Conservation (phyloP, 2,329 filamentous ascomycete genomes). For the Trichoderma semiorbis region DNA sequence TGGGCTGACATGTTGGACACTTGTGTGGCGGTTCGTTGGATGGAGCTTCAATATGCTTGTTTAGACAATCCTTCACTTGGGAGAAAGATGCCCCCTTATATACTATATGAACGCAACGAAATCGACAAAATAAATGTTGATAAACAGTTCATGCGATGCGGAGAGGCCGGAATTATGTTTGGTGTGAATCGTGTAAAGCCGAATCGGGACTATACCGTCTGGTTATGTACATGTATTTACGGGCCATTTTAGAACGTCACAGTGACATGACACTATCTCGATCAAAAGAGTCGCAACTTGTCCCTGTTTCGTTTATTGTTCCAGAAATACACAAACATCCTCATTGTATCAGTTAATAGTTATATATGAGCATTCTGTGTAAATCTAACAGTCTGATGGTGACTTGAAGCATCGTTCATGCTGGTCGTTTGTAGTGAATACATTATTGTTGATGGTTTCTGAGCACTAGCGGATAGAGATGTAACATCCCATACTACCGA, state of each 20-base stretch:
- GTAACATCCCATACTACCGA: neutral
- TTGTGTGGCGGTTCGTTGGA: neutral
- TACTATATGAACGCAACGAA: neutral
- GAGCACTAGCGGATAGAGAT: neutral
- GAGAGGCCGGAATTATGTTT: neutral
- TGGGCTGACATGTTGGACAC: neutral
- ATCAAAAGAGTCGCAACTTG: neutral
- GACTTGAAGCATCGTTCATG: neutral
- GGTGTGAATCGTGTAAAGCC: neutral
- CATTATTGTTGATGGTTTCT: neutral
- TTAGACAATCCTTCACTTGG: neutral
- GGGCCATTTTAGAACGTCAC: neutral
- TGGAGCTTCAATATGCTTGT: neutral
- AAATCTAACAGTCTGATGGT: neutral
- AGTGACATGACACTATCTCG: neutral
- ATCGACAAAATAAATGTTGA: neutral
- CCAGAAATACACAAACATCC: accelerated
- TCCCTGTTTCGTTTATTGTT: accelerated
- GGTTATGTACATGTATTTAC: neutral
- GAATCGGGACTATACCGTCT: neutral
- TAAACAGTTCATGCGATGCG: too few relatives aligned
- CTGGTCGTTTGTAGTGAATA: neutral
- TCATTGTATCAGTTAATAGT: neutral
- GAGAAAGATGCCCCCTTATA: neutral
- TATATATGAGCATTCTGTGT: accelerated